A percentile compares a stretch with the other conserved stretches of the same genome.
phyloP scores from a whole-genome alignment of 305 asterid species.

The Petunia hybrid region DNA sequence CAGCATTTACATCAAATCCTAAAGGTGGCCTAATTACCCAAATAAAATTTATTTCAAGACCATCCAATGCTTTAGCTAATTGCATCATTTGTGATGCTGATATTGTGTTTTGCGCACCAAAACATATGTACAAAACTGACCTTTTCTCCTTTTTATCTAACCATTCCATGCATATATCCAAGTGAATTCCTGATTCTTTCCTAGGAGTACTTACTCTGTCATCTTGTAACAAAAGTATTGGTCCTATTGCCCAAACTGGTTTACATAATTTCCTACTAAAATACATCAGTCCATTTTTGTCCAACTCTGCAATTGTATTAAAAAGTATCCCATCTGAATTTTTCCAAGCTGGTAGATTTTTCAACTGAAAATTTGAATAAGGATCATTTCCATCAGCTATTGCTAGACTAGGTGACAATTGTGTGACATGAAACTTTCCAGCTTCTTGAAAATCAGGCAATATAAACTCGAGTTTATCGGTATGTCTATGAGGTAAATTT shows the following conservation, averaged over 20 bases:
- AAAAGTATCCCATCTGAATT: slow-evolving; percentile 57
- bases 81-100: slow-evolving; percentile 65
- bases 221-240: slow-evolving; percentile 46
- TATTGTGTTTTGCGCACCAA: slow-evolving; percentile 61
- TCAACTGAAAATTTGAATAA: slow-evolving; percentile 40
- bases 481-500: slow-evolving; percentile 55
- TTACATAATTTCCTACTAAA: slow-evolving; percentile 52
- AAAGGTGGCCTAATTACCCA: slow-evolving; percentile 73
- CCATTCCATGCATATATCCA: slow-evolving; percentile 50
- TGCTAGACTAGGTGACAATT: slow-evolving; percentile 45
- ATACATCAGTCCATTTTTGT: slow-evolving; percentile 50
- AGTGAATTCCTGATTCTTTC: slow-evolving; percentile 34
- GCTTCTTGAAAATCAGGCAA: slow-evolving; percentile 66
- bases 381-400: slow-evolving; percentile 47
- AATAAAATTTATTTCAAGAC: slow-evolving; percentile 48
- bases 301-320: slow-evolving; percentile 61
- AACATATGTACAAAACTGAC: slow-evolving; percentile 60
- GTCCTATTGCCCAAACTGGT: slow-evolving; percentile 63
- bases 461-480: slow-evolving; percentile 44
- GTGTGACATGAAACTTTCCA: slow-evolving; percentile 50
- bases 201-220: slow-evolving; percentile 36
- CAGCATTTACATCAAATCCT: slow-evolving; percentile 50
- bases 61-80: slow-evolving; percentile 63
- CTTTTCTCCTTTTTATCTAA: slow-evolving; percentile 45
- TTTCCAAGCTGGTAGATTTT: slow-evolving; percentile 48